Evolutionary conservation across 2,329 filamentous ascomycete species (phyloP).

Genomic region (Clathrospora elynae): DNA sequence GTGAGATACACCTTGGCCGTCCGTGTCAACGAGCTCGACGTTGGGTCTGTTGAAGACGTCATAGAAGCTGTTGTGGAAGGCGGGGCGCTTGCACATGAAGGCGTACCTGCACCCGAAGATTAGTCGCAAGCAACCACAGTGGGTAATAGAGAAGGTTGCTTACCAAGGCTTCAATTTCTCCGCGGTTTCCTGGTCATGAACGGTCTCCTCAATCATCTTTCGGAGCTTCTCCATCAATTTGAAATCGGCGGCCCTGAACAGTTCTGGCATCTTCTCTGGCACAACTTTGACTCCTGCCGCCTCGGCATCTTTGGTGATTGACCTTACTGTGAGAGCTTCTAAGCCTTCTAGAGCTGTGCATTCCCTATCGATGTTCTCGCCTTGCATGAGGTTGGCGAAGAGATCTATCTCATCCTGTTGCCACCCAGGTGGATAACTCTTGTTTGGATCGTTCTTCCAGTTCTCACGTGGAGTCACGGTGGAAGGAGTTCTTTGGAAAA

Average conservation of each 20-base stretch:
- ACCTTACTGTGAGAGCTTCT: too few relatives aligned
- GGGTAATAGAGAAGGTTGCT: too few relatives aligned
- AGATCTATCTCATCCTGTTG: slow-evolving; percentile 55
- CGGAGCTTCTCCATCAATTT: slow-evolving; percentile 55
- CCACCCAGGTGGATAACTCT: too few relatives aligned
- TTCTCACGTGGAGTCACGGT: too few relatives aligned
- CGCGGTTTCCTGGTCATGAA: slow-evolving; percentile 59
- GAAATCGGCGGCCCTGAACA: slow-evolving; percentile 36
- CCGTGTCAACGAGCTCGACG: slow-evolving; percentile 65
- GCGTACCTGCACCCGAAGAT: too few relatives aligned
- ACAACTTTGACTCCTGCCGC: too few relatives aligned
- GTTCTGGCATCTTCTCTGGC: slow-evolving; percentile 23
- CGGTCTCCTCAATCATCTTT: slow-evolving; percentile 55
- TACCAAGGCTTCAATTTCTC: slow-evolving; percentile 62
- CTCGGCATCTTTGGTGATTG: too few relatives aligned
- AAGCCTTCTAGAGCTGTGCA: too few relatives aligned
- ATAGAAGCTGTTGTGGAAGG: slow-evolving; percentile 66
- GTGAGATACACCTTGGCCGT: slow-evolving; percentile 58
- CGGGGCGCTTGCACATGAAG: slow-evolving; percentile 66
- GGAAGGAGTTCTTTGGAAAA: slow-evolving; percentile 63
- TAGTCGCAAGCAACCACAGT: too few relatives aligned
- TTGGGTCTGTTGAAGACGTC: slow-evolving; percentile 62
- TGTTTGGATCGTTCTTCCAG: too few relatives aligned
- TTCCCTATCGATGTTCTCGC: too few relatives aligned
- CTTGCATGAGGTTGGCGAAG: slow-evolving; percentile 49